Conservation (phyloP, 2,329 filamentous ascomycete genomes). For the Fusarium foetens region DNA sequence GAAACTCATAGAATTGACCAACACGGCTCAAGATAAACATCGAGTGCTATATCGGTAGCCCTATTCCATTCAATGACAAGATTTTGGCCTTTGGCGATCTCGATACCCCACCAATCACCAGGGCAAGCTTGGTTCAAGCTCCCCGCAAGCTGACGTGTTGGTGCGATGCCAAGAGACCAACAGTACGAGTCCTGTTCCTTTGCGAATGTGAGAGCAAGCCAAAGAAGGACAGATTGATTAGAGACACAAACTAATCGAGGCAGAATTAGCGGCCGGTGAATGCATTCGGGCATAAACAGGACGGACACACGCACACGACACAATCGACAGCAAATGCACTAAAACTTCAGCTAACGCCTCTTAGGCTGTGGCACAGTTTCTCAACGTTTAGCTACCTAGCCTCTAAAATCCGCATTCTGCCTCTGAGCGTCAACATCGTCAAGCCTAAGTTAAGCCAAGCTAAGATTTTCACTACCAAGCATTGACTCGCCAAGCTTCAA, state of each 20-base stretch:
- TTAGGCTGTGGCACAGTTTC: conserved; percentile 6
- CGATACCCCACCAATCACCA: conserved; percentile 27
- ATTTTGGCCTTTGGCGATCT: conserved; percentile 20
- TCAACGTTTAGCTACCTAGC: neutral
- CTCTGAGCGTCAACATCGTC: neutral
- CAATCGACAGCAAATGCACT: conserved; percentile 5
- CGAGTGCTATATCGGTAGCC: neutral
- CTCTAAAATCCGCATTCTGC: neutral
- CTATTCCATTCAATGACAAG: conserved; percentile 6
- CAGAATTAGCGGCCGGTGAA: neutral
- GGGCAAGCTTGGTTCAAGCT: conserved; percentile 19
- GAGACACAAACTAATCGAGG: neutral
- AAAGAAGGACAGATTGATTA: neutral
- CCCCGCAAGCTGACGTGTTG: conserved; percentile 31
- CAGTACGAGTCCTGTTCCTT: neutral
- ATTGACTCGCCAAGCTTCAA: conserved; percentile 28
- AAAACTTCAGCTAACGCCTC: conserved; percentile 21
- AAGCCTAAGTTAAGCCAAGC: conserved; percentile 15
- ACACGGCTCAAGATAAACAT: neutral
- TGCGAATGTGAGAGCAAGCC: neutral
- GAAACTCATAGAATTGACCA: neutral
- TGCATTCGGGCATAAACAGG: conserved; percentile 5
- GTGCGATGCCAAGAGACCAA: conserved; percentile 16
- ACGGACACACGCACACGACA: neutral
- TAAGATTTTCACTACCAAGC: conserved; percentile 9